Base-by-base conservation (phyloP, 2,329 filamentous ascomycete species). In the Talaromyces sp. region DNA sequence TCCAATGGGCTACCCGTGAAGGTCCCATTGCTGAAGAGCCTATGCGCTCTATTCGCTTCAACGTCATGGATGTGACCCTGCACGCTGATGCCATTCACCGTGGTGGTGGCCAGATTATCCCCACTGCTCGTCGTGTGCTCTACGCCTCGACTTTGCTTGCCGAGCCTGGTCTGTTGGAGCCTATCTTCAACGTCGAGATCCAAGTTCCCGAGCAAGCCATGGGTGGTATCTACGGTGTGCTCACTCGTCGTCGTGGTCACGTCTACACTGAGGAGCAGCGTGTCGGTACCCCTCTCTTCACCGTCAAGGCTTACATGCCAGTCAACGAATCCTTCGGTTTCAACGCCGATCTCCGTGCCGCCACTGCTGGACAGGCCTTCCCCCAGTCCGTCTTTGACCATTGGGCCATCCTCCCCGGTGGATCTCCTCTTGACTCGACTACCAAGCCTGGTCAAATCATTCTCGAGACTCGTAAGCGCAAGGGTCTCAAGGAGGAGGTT, bases 1-100 rank as follows among this genome's bases (percentile, higher is more conserved):
- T 99, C 92, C 95, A 99, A 83, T 99, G 95, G 95, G 95, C 95
- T 70, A 92, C 91, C 73, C 90, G 94, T 78, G 95, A 99, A 87
- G 95, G 95, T 85, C 95, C 95, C 75, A 83, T 99, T 77, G 93
- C 90, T 72, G 95, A 99, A 84, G 95, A 99, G 88, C 95, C 95
- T 74, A 94, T 99, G 92, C 91, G 95, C 79, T 89, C 89, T 70
- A 82, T 96, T 81, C 92, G 95, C 84, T 99, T 96, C 88, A 99
- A 99, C 89, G 89, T 99, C 80, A 88, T 97, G 78, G 95, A 99
- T 90, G 95, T 99, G 73, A 99, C 95, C 74, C 92, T 99, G 67
- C 95, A 99, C 87, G 92, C 95, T 76, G 95, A 99, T 89, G 93
- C 95, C 75, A 99, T 99, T 73, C 95, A 99, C 84, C 93, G 95